A percentile compares a stretch with the other conserved stretches of the same genome.
Conservation (phyloP, 2,329 filamentous ascomycete species). For the Beauveria caledonica region DNA sequence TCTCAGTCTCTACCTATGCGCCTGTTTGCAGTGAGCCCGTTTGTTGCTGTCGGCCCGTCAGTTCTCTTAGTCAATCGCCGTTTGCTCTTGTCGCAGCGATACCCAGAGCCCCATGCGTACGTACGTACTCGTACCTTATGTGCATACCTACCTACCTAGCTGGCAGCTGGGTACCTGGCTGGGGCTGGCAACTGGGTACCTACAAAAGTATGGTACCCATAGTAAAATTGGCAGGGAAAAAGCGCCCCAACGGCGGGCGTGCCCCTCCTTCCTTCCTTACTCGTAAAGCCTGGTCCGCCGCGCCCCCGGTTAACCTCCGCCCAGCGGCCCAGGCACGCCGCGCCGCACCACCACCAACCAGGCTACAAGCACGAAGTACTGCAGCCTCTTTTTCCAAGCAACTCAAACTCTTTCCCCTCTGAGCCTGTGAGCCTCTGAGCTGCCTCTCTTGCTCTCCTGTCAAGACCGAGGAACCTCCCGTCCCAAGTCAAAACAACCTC, state of each 20-base stretch:
- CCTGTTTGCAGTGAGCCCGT: neutral
- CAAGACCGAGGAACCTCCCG: neutral
- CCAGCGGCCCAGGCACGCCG: neutral
- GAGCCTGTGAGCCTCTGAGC: neutral
- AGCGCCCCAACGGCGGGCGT: slow-evolving; percentile 4
- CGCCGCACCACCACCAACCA: neutral
- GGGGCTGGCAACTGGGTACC: too few relatives aligned
- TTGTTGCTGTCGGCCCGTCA: neutral
- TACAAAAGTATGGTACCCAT: too few relatives aligned
- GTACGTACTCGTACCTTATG: neutral
- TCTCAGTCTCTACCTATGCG: neutral
- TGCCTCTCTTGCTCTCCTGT: neutral
- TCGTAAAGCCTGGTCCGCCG: neutral
- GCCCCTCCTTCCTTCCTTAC: slow-evolving; percentile 11
- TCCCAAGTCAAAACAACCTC: neutral
- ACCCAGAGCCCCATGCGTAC: neutral
- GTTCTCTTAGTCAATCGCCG: neutral
- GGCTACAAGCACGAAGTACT: neutral
- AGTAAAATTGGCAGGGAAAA: neutral
- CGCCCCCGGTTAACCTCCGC: neutral
- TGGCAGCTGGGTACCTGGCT: neutral
- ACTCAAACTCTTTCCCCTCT: too few relatives aligned
- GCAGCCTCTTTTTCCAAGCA: neutral
- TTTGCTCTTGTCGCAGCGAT: neutral
- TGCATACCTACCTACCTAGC: neutral